Evolutionary conservation across 805 yeast species (phyloP), one percentile per base, ranked within the genome.

Genomic region (Yarrowia divulgata): DNA sequence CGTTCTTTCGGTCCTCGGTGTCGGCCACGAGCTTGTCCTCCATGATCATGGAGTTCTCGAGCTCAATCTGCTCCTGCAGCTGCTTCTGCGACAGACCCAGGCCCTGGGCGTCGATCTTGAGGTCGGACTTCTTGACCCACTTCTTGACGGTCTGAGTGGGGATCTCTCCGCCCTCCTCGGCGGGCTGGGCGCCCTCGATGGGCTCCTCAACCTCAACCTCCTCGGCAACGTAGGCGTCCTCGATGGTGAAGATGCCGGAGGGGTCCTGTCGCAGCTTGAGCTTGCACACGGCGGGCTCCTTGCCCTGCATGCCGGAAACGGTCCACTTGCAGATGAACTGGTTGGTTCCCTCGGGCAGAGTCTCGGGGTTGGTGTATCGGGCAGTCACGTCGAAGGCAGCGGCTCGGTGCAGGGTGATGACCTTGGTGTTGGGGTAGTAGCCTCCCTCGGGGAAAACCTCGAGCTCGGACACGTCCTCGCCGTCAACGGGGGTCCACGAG

Each of bases 1-100:
- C 95, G 81, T 95, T 95, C 90, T 95, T 95, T 82, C 93, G 92
- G 84, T 95, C 98, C 85, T 95, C 98, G 74, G 98, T 95, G 84
- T 95, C 98, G 74, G 96, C 96, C 73, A 95, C 98, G 76, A 94
- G 88, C 85, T 93, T 95, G 82, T 95, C 99, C 78, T 89, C 93
- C 79, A 92, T 87, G 73, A 87, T 85, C 88, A 95, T 83, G 79
- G 89, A 85, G 77, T 87, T 87, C 85, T 95, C 99, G 80, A 83
- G 83, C 85, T 95, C 98, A 72, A 90, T 85, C 74, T 84, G 85
- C 69, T 81, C 82, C 75, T 88, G 83, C 80, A 91, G 85, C 72
- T 82, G 84, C 72, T 89, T 79, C 75, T 90, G 85, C 66, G 91
- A 85, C 71, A 88, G 87, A 55, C 81, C 79, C 6, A 74, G 72